Evolutionary conservation across 371 early-diverging fungal species (phyloP).

Genomic region (Massospora cicadina): DNA sequence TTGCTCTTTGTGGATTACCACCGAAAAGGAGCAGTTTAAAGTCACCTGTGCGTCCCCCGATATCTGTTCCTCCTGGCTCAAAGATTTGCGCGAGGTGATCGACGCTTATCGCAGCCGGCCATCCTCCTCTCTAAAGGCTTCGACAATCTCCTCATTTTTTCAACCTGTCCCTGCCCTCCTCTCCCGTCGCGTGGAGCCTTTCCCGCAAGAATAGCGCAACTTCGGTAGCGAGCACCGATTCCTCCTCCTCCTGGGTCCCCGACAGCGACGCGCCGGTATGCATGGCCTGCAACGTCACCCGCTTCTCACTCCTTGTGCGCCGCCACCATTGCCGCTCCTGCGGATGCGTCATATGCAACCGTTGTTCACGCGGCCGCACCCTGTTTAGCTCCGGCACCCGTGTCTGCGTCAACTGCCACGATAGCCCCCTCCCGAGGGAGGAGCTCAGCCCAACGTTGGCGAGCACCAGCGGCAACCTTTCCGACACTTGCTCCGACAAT

Average conservation of each 20-base stretch:
- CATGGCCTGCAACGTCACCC: constrained; percentile 18
- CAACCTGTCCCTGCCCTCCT: neutral
- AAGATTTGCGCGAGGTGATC: neutral
- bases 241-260: constrained; percentile 15
- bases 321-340: constrained; percentile 21
- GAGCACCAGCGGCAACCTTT: neutral
- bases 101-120: neutral
- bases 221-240: neutral
- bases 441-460: neutral
- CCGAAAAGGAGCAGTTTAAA: constrained; percentile 5
- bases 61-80: neutral
- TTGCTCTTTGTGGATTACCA: neutral
- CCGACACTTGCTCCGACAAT: neutral
- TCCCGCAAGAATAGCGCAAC: neutral
- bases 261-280: constrained; percentile 19
- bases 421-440: neutral
- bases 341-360: constrained; percentile 20
- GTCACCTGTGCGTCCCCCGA: neutral
- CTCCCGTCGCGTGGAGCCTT: constrained; percentile 1
- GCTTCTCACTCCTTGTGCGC: constrained; percentile 18
- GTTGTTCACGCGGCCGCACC: constrained; percentile 12
- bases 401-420: neutral
- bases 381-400: neutral
- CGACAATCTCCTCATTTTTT: neutral
- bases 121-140: neutral